Base-by-base conservation (phyloP, 2,329 filamentous ascomycete species). In the Sporothrix humicola region DNA sequence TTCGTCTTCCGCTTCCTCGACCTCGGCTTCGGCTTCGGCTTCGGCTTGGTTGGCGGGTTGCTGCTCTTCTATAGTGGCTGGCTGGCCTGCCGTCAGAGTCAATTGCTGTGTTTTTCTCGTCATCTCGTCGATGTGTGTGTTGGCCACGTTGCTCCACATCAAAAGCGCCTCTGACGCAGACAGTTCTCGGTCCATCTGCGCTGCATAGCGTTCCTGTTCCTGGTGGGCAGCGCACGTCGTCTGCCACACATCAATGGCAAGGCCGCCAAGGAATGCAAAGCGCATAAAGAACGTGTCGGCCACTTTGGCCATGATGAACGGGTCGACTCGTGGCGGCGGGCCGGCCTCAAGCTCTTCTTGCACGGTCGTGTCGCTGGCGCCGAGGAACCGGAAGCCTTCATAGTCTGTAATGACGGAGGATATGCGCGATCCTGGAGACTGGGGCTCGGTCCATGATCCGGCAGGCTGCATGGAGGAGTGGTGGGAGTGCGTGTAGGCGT, bases 341-440 rank as follows among this genome's bases (percentile, higher is more conserved):
- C 74, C 73, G n/a, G 73, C 61, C 7, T 76, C 76, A 13, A 78
- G 73, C 17, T 76, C 74, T 13, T 78, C 76, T 15, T 78, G 77
- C 56, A 77, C 74, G 1, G 77, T 77, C 4, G 77, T 78, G 59
- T 81, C 79, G 76, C 78, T 79, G 48, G 77, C 73, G 3, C 73
- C 76, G 17, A 63, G 76, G 50, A 74, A 63, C 20, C 63, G 76
- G 50, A 74, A 63, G 8, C 63, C 73, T 1, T 75, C 76, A 13
- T 76, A 74, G 59, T 59, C 74, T 1, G 71, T 48, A 3, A 20
- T 52, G 23, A 54, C 23, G 1, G 61, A 61, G 6, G 68, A 72
- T 13, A 68, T 3, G 12, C 48, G 48, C 6, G 76, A 72, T 2
- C 6, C 68, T 5, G 68, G 70, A n/a, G 76, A 74, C 20, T 70